A percentile compares a stretch with the other conserved stretches of the same genome.
Evolutionary conservation across 257 asterid species (phyloP).

Genomic region (Solanum habrochaites): DNA sequence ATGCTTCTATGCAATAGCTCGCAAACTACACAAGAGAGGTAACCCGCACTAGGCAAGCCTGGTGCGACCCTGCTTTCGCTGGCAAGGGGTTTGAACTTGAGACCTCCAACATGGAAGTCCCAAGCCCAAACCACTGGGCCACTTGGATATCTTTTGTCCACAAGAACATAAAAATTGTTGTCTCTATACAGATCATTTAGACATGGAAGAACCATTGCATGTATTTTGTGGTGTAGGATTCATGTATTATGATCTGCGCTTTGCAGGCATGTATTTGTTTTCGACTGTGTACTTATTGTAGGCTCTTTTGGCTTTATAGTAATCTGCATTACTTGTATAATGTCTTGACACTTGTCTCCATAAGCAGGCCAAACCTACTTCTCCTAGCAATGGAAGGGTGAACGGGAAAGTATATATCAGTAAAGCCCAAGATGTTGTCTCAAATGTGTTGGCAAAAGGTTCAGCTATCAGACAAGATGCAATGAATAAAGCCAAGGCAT

Average conservation of each 20-base stretch:
- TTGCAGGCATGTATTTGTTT: not conserved
- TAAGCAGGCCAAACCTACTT: conserved; percentile 41
- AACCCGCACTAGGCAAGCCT: no score
- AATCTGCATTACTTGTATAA: not conserved
- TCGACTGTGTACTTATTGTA: not conserved
- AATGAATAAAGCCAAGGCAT: conserved; percentile 85
- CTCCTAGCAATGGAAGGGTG: conserved; percentile 34
- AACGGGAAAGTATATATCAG: conserved; percentile 48
- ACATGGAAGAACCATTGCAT: not conserved
- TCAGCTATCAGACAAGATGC: conserved; percentile 90
- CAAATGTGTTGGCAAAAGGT: conserved; percentile 86
- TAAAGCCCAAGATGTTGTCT: conserved; percentile 89
- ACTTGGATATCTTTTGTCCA: not conserved
- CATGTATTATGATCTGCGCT: not conserved
- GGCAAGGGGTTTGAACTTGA: not conserved
- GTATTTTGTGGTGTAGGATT: not conserved
- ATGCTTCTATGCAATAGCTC: not conserved
- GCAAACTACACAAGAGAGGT: not conserved
- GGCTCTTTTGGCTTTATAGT: not conserved
- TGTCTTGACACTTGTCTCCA: conserved; percentile 2
- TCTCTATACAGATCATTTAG: not conserved
- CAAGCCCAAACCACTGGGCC: not conserved
- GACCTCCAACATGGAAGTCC: not conserved
- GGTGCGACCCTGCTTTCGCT: not conserved
- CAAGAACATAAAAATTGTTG: not conserved